Evolutionary conservation across 139 green algal species (phyloP), one percentile per base, ranked within the genome.

Genomic region (Chlamydomonas incerta): DNA sequence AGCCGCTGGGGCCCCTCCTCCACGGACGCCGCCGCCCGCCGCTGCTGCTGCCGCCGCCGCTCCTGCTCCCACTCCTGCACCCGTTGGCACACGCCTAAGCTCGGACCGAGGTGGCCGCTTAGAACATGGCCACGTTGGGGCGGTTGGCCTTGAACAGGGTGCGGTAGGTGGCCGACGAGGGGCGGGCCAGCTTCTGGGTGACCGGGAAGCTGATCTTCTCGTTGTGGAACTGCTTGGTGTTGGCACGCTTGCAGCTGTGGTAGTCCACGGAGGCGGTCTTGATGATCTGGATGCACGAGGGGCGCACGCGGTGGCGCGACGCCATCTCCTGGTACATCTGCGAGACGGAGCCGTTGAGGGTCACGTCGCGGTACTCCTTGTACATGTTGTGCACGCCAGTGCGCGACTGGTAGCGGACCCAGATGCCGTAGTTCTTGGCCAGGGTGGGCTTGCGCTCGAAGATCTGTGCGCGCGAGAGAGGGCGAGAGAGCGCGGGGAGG

Each of bases 341-440:
- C 82, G 96, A 93, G 31, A 99, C 95, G 24, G 97, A 95, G 60
- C 96, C 96, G 88, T 99, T 99, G 47, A 99, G 94, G 58, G 97
- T 99, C n/a, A 93, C 91, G 90, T 99, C 97, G 62, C 98, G 93
- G 95, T 99, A 99, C 96, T 99, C 98, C 67, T 86, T 86, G 80
- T 86, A 86, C 80, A 86, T 86, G 80, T 86, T 86, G 80, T 86
- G 80, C 68, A 86, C 74, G 57, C 97, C 97, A 34, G 97, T 99
- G 65, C 98, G 95, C 6, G 95, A 98, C 91, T 98, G 93, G 93
- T 99, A 99, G 62, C 98, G 97, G 68, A 99, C 93, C 98, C 98
- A 99, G 77, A 99, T 95, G 88, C 97, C 98, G 92, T 95, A 99
- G 95, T 99, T 99, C 95, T 99, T 99, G 52, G 99, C 92, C 6